Evolutionary conservation across 129 eudicot genomes (phyloP), one percentile per base, ranked within the genome.

Genomic region (Centrapalus pauciflorus): DNA sequence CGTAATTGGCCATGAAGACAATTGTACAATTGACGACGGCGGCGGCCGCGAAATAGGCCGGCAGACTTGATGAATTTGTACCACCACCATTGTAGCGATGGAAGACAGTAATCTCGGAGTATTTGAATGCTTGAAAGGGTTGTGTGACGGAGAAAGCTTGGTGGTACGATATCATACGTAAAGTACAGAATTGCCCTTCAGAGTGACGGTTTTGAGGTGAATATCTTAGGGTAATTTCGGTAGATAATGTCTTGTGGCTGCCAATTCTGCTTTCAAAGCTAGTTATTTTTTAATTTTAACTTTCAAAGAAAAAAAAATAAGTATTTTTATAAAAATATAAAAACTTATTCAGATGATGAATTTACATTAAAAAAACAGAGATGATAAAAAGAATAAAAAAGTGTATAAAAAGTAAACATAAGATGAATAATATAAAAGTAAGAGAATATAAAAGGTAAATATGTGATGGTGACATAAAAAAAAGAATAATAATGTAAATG

Each of bases 61-160:
- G 20, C 69, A 49, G 45, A 70, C 55, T 11, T 62, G 70, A 13
- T 79, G 80, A 20, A 87, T 46, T 34, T 81, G 95, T 82, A 87
- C 33, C 23, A 89, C 33, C 23, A 89, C 89, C 95, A 87, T 86
- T 55, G 48, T 63, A 63, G 71, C 24, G 69, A 16, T 41, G 51
- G 50, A 67, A 55, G 67, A 50, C 38, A 66, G 35, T 33, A 2
- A 14, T 66, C 29, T 10, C n/a, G 38, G 67, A 60, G 72, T 14
- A 35, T 59, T 34, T 55, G 61, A 28, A 17, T 49, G 57, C 21
- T 49, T 66, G 34, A 32, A 24, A 40, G 27, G 66, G 8, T n/a
- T 16, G 24, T 38, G 70, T 41, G 76, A 58, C 23, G 61, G 79
- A 61, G 61, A 67, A 68, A 56, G 55, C 7, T 48, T 77, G 73